phyloP scores from a whole-genome alignment of 1,284 basidiomycete genomes.

The Thelephora terrestris region DNA sequence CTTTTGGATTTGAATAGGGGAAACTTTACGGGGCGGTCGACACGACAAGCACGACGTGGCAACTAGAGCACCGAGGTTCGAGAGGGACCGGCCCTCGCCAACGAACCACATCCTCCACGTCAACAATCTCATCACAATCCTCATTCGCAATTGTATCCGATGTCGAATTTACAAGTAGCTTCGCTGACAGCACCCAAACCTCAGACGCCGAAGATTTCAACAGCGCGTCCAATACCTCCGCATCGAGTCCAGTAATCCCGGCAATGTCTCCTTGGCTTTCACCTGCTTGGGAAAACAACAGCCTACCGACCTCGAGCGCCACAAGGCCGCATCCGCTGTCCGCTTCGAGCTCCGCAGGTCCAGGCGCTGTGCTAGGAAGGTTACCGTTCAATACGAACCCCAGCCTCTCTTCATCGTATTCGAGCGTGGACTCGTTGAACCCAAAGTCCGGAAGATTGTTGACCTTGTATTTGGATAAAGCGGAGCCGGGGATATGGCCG shows the following conservation, averaged over 20 bases:
- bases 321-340: constrained; percentile 12
- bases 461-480: constrained; percentile 69
- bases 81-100: constrained; percentile 42
- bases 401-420: constrained; percentile 55
- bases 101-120: constrained; percentile 62
- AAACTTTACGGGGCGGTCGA: constrained; percentile 59
- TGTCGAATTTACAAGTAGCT: constrained; percentile 69
- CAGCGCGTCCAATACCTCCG: constrained; percentile 25
- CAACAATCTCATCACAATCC: constrained; percentile 64
- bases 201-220: constrained; percentile 58
- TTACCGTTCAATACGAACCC: constrained; percentile 24
- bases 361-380: constrained; percentile 24
- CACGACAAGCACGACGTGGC: constrained; percentile 56
- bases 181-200: constrained; percentile 58
- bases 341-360: constrained; percentile 45
- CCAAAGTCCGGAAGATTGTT: constrained; percentile 51
- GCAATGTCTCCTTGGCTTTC: constrained; percentile 50
- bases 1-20: constrained; percentile 35
- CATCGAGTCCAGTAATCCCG: constrained; percentile 18
- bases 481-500: constrained; percentile 70
- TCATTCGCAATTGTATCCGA: constrained; percentile 73
- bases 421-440: constrained; percentile 62
- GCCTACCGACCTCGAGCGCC: constrained; percentile 3
- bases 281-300: constrained; percentile 40
- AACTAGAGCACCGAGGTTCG: constrained; percentile 55